A percentile compares a stretch with the other conserved stretches of the same genome.
These are phyloP conservation scores for Naganishia onofrii DNA, from an alignment of 768 basidiomycete species.

Conservation along the genomic window DNA sequence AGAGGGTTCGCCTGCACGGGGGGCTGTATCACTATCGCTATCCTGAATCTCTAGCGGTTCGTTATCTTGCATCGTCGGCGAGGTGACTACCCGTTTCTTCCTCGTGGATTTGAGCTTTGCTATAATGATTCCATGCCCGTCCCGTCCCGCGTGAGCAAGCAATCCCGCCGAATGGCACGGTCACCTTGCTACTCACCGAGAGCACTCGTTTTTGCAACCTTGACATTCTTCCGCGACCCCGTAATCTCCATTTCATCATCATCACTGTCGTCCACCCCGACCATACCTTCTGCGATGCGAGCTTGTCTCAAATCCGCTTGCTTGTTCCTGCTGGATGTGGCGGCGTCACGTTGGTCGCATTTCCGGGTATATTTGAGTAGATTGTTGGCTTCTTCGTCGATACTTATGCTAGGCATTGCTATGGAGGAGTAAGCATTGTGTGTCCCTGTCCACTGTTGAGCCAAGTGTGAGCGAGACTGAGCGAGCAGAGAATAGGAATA, in stretches of 20 bases:
- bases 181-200: not conserved
- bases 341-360: slow-evolving; percentile 15
- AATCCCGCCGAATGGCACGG: too few species aligned
- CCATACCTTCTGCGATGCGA: not conserved
- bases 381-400: slow-evolving; percentile 1
- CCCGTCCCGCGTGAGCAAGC: not conserved
- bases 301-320: not conserved
- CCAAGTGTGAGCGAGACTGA: not conserved
- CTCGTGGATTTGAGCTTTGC: slow-evolving; percentile 6
- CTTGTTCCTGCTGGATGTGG: slow-evolving; percentile 16
- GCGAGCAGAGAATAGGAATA: too few species aligned
- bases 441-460: not conserved
- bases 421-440: not conserved
- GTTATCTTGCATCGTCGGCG: not conserved
- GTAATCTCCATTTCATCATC: slow-evolving; percentile 24
- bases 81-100: not conserved
- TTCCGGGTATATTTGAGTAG: slow-evolving; percentile 9
- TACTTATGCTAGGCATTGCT: not conserved
- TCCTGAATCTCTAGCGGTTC: slow-evolving; percentile 12
- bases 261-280: slow-evolving; percentile 1
- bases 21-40: not conserved
- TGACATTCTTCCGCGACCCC: slow-evolving; percentile 18
- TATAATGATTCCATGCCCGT: not conserved
- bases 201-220: not conserved
- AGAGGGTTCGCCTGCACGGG: not conserved